Percentiles rank a stretch among this genome's conserved stretches.
These are phyloP conservation scores for Komagataella populi DNA, from an alignment of 805 yeast species.

Conservation along the genomic window DNA sequence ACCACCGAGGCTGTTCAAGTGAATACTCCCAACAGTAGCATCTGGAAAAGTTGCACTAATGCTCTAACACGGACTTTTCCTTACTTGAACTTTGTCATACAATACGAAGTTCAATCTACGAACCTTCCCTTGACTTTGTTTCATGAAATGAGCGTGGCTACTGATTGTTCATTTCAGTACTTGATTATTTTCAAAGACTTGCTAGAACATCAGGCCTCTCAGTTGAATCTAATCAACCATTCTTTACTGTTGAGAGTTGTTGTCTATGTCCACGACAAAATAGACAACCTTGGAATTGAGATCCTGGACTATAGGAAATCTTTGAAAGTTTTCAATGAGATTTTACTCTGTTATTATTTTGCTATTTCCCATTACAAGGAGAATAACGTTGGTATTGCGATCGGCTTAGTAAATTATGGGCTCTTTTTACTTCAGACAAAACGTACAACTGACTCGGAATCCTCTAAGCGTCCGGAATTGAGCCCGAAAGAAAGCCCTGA, in stretches of 20 bases:
- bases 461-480: conserved; percentile 1
- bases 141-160: not conserved
- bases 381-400: conserved; percentile 11
- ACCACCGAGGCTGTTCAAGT: not conserved
- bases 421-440: conserved; percentile 10
- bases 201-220: not conserved
- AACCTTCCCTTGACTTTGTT: not conserved
- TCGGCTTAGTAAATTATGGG: conserved; percentile 13
- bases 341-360: conserved; percentile 10
- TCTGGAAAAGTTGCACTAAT: not conserved
- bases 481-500: conserved; percentile 1
- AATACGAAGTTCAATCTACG: not conserved
- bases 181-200: not conserved
- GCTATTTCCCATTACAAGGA: conserved; percentile 12
- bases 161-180: not conserved
- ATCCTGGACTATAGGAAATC: not conserved
- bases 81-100: not conserved
- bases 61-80: not conserved
- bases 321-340: not conserved
- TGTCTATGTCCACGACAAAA: not conserved
- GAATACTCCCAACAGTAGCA: not conserved
- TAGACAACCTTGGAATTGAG: not conserved
- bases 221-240: not conserved
- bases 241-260: not conserved
- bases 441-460: not conserved